These are phyloP conservation scores for Boletus reticuloceps DNA, from an alignment of 768 basidiomycete genomes.

Conservation along the genomic window DNA sequence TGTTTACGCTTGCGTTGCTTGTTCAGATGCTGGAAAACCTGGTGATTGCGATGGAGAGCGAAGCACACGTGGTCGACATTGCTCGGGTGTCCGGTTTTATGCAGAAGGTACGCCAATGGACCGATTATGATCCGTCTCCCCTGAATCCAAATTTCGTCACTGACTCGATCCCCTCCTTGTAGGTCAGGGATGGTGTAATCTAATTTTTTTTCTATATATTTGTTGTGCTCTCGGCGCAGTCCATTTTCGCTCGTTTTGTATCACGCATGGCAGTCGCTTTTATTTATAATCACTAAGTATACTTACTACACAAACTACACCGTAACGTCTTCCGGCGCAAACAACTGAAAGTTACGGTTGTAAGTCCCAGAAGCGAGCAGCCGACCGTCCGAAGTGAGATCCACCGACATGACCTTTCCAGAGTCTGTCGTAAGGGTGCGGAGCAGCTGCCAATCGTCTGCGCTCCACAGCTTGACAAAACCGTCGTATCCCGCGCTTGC, in stretches of 20 bases:
- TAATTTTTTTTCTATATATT: constrained; percentile 27
- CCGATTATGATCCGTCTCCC: constrained; percentile 17
- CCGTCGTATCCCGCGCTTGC: constrained; percentile 95
- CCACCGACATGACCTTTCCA: constrained; percentile 99
- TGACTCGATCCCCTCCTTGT: constrained; percentile 20
- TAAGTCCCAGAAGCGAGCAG: constrained; percentile 89
- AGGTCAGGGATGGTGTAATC: constrained; percentile 43
- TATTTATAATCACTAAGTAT: constrained; percentile 16
- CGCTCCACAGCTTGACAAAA: constrained; percentile 93
- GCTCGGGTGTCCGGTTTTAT: constrained; percentile 87
- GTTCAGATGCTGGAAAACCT: constrained; percentile 79
- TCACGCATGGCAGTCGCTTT: constrained; percentile 23
- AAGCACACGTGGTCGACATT: constrained; percentile 77
- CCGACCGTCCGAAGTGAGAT: constrained; percentile 79
- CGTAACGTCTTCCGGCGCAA: constrained; percentile 68
- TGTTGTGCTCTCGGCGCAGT: background rate
- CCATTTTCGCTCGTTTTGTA: constrained; percentile 31
- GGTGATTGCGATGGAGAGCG: constrained; percentile 85
- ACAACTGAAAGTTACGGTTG: constrained; percentile 93
- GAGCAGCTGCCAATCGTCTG: constrained; percentile 96
- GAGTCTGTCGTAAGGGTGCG: constrained; percentile 88
- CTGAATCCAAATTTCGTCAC: constrained; percentile 15
- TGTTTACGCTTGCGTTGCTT: constrained; percentile 22
- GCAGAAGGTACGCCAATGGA: constrained; percentile 66
- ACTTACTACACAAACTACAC: constrained; percentile 18